A percentile compares a stretch with the other conserved stretches of the same genome.
Conservation (phyloP, 441 rosid species). For the Breynia disticha region DNA sequence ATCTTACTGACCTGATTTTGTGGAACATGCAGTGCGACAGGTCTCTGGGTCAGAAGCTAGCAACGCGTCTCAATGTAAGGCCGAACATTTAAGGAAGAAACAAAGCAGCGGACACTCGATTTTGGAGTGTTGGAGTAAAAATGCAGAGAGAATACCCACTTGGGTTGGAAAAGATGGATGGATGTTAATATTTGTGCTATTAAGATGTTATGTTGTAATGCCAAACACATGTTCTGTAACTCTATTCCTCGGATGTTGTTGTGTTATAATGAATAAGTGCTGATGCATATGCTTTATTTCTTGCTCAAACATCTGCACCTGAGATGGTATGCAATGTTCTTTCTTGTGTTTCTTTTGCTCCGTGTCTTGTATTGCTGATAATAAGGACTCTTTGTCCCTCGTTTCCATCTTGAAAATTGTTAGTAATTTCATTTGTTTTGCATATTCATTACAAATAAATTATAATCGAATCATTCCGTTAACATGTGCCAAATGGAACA, state of each 20-base stretch:
- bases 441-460: too few relatives aligned
- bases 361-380: too few relatives aligned
- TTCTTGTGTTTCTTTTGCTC: neutral
- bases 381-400: too few relatives aligned
- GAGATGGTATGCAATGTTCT: neutral
- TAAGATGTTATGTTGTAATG: slow-evolving; percentile 8
- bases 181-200: neutral
- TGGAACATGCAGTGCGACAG: slow-evolving; percentile 44
- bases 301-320: neutral
- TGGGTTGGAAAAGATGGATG: neutral
- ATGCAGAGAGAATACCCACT: neutral
- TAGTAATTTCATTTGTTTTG: too few relatives aligned
- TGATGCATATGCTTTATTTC: neutral
- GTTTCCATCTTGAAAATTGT: too few relatives aligned
- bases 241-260: neutral
- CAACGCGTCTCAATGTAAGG: slow-evolving; percentile 54
- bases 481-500: too few relatives aligned
- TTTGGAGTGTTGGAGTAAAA: neutral
- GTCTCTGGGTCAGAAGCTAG: slow-evolving; percentile 73
- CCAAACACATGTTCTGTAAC: slow-evolving; percentile 1
- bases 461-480: too few relatives aligned
- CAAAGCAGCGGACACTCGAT: neutral
- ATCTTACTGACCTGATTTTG: neutral
- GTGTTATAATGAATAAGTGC: slow-evolving; percentile 4
- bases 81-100: slow-evolving; percentile 50